Evolutionary conservation across 805 yeast species (phyloP), one percentile per base, ranked within the genome.

Genomic region (Kazachstania africana): DNA sequence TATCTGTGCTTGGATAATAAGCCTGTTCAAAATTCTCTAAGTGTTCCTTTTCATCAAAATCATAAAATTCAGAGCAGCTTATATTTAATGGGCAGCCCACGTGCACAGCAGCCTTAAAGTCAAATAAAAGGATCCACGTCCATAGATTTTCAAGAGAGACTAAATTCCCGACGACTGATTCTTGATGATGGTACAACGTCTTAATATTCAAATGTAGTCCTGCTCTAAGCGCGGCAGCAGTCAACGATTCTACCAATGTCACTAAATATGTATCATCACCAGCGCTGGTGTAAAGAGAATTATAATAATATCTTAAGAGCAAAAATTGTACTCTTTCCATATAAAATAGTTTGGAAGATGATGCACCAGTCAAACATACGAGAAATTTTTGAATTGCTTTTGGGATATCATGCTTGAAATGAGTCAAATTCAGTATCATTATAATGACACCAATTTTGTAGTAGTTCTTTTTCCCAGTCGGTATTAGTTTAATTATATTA

Each of bases 251-350:
- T 2, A 39, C 30, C 12, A 50, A 8, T 5, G 31, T 29, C 8
- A 42, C 28, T 6, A 44, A 15, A 31, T 48, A 45, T 1, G 57
- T 33, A 17, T 42, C 35, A 27, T 55, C 59, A 15, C 48, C 47
- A 8, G 47, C 53, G n/a, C 40, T 33, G 4, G 28, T 12, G 17
- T 27, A 37, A 3, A 15, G 17, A 2, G 22, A 15, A 1, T 16
- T n/a, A 20, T 33, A 33, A 13, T 34, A 33, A 27, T 36, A 35
- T 16, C 45, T 30, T n/a, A 53, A 31, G 13, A 53, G 23, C 6
- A 52, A 29, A 25, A 43, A 44, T 31, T 54, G 59, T 9, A 13
- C 64, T 16, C 48, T 43, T 29, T 56, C 60, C 5, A 53, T 19
- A 26, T 37, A 55, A 33, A 38, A 45, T 8, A 38, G 38, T 28